phyloP scores from a whole-genome alignment of 2,329 filamentous ascomycete species.

The Cercospora sesami region DNA sequence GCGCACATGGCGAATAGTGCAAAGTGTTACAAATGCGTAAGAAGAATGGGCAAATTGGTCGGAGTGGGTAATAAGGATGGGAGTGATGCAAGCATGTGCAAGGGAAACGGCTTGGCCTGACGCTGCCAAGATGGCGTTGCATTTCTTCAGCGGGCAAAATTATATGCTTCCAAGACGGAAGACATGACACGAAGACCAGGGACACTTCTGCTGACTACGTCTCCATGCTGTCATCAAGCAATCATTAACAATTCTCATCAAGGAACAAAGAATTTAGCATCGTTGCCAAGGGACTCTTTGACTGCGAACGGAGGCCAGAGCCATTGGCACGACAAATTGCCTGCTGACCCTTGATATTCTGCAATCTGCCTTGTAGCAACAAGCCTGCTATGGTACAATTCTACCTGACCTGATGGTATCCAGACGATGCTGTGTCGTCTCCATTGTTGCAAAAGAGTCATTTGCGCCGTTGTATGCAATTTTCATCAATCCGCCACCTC shows the following conservation, averaged over 20 bases:
- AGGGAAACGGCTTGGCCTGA: not conserved
- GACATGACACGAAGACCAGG: not conserved
- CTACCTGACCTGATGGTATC: not conserved
- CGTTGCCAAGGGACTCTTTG: not conserved
- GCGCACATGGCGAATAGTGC: not conserved
- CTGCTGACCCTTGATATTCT: not conserved
- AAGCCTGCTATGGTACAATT: conserved; percentile 4
- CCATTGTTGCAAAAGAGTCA: not conserved
- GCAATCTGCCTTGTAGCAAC: not conserved
- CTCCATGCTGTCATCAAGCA: not conserved
- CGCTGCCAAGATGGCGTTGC: not conserved
- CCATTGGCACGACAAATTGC: not conserved
- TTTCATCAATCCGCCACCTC: not conserved
- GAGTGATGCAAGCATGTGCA: not conserved
- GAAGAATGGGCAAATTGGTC: conserved; percentile 1
- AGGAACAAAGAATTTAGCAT: not conserved
- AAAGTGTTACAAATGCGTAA: conserved; percentile 1
- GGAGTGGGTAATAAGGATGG: not conserved
- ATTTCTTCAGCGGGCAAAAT: not conserved
- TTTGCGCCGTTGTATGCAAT: not conserved
- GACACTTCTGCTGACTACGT: not conserved
- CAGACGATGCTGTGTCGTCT: not conserved
- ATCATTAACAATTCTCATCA: not conserved
- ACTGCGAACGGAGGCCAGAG: not conserved
- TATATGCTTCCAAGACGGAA: not conserved